Conservation (phyloP, 108 stramenopile genomes). For the Skeletonema menzelii region DNA sequence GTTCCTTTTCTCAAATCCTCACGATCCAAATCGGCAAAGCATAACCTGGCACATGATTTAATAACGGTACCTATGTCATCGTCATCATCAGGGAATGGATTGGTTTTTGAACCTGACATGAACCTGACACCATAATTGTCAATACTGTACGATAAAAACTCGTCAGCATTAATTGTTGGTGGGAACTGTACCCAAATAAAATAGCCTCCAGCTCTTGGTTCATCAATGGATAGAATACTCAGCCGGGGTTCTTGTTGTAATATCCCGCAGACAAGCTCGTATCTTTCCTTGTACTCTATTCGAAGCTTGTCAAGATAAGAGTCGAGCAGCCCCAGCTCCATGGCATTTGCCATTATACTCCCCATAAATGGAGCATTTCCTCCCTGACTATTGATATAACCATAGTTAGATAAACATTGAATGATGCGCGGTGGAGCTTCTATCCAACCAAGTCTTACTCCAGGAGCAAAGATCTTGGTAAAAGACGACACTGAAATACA, state of each 20-base stretch:
- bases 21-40: conserved; percentile 63
- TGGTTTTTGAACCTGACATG: conserved; percentile 54
- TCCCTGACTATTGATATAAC: conserved; percentile 70
- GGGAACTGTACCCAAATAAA: conserved; percentile 69
- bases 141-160: conserved; percentile 44
- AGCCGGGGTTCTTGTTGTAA: conserved; percentile 44
- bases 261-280: conserved; percentile 30
- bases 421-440: conserved; percentile 59
- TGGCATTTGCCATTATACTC: conserved; percentile 45
- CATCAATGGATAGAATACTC: conserved; percentile 16
- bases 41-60: conserved; percentile 55
- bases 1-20: conserved; percentile 40
- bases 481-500: conserved; percentile 75
- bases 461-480: conserved; percentile 75
- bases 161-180: conserved; percentile 38
- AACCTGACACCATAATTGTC: conserved; percentile 45
- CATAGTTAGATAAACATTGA: conserved; percentile 40
- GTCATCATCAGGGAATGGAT: conserved; percentile 35
- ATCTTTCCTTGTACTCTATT: conserved; percentile 47
- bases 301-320: conserved; percentile 45
- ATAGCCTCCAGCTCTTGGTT: conserved; percentile 55
- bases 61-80: conserved; percentile 10
- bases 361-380: conserved; percentile 68
- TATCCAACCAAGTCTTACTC: conserved; percentile 71
- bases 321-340: conserved; percentile 48